Conservation (phyloP, 441 rosid genomes). For the Gossypium schwendimanii region DNA sequence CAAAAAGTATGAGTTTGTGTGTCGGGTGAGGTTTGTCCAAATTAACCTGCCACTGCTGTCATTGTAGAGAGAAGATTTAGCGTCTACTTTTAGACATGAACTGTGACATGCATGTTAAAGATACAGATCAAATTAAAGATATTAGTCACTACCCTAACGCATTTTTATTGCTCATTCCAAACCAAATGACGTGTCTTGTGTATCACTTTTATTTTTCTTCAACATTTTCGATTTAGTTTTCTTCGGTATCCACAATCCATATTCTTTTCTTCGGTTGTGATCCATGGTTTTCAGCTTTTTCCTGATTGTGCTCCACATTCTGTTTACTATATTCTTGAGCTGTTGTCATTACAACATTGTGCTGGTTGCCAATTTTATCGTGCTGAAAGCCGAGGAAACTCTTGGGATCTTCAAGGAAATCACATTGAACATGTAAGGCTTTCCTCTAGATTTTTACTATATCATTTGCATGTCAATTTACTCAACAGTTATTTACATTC, state of each 20-base stretch:
- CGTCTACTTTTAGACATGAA: background rate
- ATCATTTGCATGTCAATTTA: background rate
- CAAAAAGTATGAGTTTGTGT: background rate
- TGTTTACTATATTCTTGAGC: constrained; percentile 67
- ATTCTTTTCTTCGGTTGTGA: background rate
- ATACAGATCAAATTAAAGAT: too few relatives aligned
- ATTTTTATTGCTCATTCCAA: background rate
- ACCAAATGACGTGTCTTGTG: background rate
- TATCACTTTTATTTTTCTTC: background rate
- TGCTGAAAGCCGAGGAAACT: constrained; percentile 67
- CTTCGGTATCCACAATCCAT: background rate
- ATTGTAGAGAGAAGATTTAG: background rate
- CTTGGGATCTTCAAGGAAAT: constrained; percentile 79
- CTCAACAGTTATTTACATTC: background rate
- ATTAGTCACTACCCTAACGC: background rate
- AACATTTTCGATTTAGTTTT: background rate
- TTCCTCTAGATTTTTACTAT: background rate
- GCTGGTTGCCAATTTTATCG: constrained; percentile 87
- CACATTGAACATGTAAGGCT: constrained; percentile 57
- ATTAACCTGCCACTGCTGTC: background rate
- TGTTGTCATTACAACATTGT: constrained; percentile 63
- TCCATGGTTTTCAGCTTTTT: constrained; percentile 52
- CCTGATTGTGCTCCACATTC: constrained; percentile 94
- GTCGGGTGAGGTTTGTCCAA: background rate
- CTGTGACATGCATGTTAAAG: background rate